Conservation (phyloP, 2,329 filamentous ascomycete species). For the Phialophora expanda region DNA sequence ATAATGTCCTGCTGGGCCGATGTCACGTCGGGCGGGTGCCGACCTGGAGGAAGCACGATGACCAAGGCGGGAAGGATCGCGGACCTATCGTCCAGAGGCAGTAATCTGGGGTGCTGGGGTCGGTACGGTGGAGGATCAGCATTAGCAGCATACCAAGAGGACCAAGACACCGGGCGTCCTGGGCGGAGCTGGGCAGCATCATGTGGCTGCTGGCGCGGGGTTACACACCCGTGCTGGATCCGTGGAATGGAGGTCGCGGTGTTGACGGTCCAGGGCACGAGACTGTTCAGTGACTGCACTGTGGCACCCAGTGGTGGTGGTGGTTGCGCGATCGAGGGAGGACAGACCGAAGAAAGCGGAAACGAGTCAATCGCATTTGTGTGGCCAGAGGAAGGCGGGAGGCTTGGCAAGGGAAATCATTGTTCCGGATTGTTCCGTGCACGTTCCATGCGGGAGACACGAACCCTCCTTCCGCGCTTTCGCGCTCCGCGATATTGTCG, state of each 20-base stretch:
- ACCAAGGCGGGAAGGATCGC: constrained; percentile 1
- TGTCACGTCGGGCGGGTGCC: constrained; percentile 9
- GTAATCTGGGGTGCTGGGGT: constrained; percentile 13
- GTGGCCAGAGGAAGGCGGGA: not conserved
- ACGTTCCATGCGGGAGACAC: not conserved
- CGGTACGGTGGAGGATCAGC: not conserved
- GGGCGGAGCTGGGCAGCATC: constrained; percentile 16
- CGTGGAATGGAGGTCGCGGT: not conserved
- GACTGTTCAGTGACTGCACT: not conserved
- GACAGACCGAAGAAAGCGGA: not conserved
- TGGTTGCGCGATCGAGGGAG: not conserved
- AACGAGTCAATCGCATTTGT: not conserved
- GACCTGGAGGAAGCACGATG: not conserved
- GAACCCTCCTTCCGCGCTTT: not conserved
- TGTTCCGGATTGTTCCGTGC: constrained; percentile 1
- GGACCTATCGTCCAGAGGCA: constrained; percentile 8
- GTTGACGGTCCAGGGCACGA: not conserved
- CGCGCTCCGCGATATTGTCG: not conserved
- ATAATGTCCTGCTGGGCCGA: constrained; percentile 7
- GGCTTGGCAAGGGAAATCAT: not conserved
- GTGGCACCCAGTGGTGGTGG: not conserved
- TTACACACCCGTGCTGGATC: not conserved
- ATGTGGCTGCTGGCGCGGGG: not conserved
- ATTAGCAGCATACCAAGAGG: constrained; percentile 17
- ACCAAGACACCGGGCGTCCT: constrained; percentile 14